phyloP scores from a whole-genome alignment of 768 basidiomycete species.

The Amanita molliuscula region DNA sequence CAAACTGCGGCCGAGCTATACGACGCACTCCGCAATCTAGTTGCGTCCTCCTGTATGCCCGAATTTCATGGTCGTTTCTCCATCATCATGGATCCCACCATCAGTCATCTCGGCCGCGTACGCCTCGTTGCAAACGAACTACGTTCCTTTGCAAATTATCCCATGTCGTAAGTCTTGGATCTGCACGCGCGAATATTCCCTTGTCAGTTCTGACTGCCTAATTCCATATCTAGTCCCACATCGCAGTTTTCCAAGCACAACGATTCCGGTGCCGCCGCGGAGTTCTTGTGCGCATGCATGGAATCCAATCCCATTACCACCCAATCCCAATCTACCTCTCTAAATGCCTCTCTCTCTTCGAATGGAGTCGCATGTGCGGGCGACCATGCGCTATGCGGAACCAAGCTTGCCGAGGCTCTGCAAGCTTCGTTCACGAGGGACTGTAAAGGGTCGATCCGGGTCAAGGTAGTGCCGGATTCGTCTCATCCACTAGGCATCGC shows the following conservation, averaged over 20 bases:
- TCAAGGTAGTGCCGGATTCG: not conserved
- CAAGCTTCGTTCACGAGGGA: not conserved
- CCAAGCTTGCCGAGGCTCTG: not conserved
- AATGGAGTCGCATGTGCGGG: not conserved
- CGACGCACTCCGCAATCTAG: not conserved
- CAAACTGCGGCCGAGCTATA: not conserved
- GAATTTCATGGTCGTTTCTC: not conserved
- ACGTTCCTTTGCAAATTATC: not conserved
- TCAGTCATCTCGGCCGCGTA: not conserved
- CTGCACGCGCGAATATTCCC: not conserved
- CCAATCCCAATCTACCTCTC: not conserved
- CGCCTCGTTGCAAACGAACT: not conserved
- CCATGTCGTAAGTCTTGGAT: not conserved
- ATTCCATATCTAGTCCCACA: not conserved
- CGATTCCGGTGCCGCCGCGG: not conserved
- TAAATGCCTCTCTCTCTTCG: not conserved
- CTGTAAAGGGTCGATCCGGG: not conserved
- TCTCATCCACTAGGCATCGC: constrained; percentile 2
- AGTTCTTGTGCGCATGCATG: not conserved
- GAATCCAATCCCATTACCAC: not conserved
- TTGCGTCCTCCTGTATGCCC: not conserved
- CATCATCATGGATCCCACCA: not conserved
- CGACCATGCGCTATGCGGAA: not conserved
- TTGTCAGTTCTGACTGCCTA: not conserved
- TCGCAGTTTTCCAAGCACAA: not conserved